A percentile compares a stretch with the other conserved stretches of the same genome.
These are phyloP conservation scores for Tolypocladium ophioglossoides DNA, from an alignment of 2,329 filamentous ascomycete species.

Conservation along the genomic window DNA sequence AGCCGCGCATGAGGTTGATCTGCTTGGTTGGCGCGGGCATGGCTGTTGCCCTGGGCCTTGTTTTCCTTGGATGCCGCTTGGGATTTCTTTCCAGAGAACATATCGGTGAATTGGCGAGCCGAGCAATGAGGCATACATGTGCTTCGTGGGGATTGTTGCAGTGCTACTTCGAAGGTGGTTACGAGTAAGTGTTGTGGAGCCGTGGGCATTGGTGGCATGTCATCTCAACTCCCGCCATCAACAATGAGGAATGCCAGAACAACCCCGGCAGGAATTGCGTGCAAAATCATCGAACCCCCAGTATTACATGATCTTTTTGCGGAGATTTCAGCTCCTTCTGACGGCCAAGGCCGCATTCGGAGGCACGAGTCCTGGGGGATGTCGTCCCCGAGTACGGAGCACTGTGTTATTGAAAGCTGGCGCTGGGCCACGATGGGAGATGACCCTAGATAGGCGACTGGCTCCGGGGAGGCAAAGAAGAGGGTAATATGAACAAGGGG, in stretches of 20 bases:
- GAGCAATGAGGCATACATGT: not conserved
- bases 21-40: conserved; percentile 22
- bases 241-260: not conserved
- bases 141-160: not conserved
- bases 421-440: not conserved
- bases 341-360: no score
- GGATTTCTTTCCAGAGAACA: not conserved
- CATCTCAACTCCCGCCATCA: not conserved
- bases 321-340: no score
- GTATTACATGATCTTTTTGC: no score
- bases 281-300: not conserved
- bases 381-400: not conserved
- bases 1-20: conserved; percentile 59
- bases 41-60: not conserved
- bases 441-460: not conserved
- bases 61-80: not conserved
- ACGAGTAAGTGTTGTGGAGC: no score
- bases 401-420: not conserved
- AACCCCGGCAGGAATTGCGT: not conserved
- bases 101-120: not conserved
- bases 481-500: not conserved
- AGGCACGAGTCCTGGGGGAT: no score
- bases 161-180: no score
- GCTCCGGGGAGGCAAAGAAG: not conserved
- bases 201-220: not conserved